Conservation (phyloP, 108 stramenopile genomes). For the Pseudonitzschia multistriata region DNA sequence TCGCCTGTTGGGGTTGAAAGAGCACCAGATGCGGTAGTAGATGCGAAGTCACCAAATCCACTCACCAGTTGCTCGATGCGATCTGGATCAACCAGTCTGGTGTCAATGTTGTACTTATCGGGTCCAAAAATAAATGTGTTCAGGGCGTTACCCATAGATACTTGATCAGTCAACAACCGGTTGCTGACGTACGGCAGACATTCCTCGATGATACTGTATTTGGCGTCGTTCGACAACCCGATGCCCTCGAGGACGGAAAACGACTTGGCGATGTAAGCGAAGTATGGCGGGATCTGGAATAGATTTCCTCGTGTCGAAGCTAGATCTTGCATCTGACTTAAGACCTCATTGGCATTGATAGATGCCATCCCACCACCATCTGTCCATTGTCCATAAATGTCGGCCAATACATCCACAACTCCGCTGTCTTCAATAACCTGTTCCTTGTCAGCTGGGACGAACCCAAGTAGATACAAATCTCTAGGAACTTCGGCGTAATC, state of each 20-base stretch:
- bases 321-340: slow-evolving; percentile 79
- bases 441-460: slow-evolving; percentile 78
- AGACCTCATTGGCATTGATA: slow-evolving; percentile 89
- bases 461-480: slow-evolving; percentile 87
- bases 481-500: slow-evolving; percentile 90
- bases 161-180: slow-evolving; percentile 88
- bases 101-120: slow-evolving; percentile 68
- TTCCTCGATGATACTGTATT: slow-evolving; percentile 94
- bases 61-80: slow-evolving; percentile 80
- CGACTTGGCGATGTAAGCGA: slow-evolving; percentile 90
- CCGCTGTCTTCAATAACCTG: slow-evolving; percentile 84
- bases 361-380: slow-evolving; percentile 88
- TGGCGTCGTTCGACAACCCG: slow-evolving; percentile 84
- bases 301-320: slow-evolving; percentile 42
- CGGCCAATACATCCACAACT: slow-evolving; percentile 84
- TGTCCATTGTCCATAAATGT: slow-evolving; percentile 86
- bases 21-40: slow-evolving; percentile 60
- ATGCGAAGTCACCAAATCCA: slow-evolving; percentile 79
- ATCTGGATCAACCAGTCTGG: slow-evolving; percentile 70
- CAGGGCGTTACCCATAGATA: slow-evolving; percentile 82
- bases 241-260: slow-evolving; percentile 95
- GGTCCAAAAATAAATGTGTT: slow-evolving; percentile 92
- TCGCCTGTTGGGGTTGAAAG: slow-evolving; percentile 11
- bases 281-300: slow-evolving; percentile 72
- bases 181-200: slow-evolving; percentile 93